Evolutionary conservation across 176 grass and related monocot species (phyloP).

Genomic region (Cymbopogon citratus): DNA sequence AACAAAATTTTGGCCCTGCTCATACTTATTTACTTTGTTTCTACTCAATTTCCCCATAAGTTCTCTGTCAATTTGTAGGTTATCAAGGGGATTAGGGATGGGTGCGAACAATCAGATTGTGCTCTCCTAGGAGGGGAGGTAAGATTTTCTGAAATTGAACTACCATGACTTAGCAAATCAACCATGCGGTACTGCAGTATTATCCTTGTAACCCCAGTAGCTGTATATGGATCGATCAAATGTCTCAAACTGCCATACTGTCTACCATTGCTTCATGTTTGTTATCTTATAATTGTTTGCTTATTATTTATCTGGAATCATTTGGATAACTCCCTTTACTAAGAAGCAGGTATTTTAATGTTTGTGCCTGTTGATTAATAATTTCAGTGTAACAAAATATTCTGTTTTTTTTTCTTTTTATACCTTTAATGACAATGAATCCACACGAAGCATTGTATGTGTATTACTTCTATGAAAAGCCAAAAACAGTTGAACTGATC

Average conservation of each 20-base stretch:
- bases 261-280: neutral
- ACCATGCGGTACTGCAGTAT: neutral
- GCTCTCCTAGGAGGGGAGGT: constrained; percentile 87
- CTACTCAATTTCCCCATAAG: neutral
- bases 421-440: neutral
- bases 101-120: constrained; percentile 83
- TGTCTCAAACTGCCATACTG: neutral
- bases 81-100: constrained; percentile 48
- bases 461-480: neutral
- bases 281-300: neutral
- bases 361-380: neutral
- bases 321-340: neutral
- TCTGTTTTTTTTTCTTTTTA: constrained; percentile 10
- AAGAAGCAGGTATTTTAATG: neutral
- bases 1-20: neutral
- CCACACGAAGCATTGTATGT: neutral
- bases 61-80: neutral
- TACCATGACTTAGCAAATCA: neutral
- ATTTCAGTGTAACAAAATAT: neutral
- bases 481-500: neutral
- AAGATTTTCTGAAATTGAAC: constrained; percentile 1
- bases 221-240: neutral
- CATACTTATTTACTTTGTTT: neutral
- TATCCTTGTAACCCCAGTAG: neutral
- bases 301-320: neutral